Base-by-base conservation (phyloP, 495 filamentous ascomycete genomes). In the Melanomma pulvis-pyrius region DNA sequence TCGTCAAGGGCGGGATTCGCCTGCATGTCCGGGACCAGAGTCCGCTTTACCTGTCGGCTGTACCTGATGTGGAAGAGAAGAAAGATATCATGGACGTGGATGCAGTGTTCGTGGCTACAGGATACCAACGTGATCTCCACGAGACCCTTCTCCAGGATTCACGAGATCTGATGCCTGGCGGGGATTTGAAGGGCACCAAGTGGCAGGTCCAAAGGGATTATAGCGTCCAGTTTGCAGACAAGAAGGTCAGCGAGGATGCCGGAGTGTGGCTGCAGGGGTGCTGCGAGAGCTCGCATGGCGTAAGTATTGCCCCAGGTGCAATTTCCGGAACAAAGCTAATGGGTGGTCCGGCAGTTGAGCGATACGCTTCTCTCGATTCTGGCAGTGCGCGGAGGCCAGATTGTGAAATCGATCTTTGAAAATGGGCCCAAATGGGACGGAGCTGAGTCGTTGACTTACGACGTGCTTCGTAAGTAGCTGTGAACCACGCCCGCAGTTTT, bases 231-330 rank as follows among this genome's bases (percentile, higher is more conserved):
- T 89, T 93, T 68, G 81, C 86, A 25, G 78, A 81, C 8, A 84
- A 82, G 25, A 84, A 84, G 65, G 88, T 97, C 28, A 79, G 78
- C 48, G 62, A 74, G 6, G 80, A 87, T 15, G 83, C 85, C 8
- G 92, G 92, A 12, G 83, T 97, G 32, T 98, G 92, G 92, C 80
- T 98, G 65, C 94, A 97, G 77, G 94, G 94, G 1, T 97, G 92
- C 75, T 94, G 92, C 71, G 92, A 98, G 78, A 85, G 82, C 63
- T 96, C 91, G 28, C 94, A 97, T 74, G 94, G 94, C 36, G 89
- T 92, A 81, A 84, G 87, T 84, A 47, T 30, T 34, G 11, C 25
- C 15, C 25, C 28, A 55, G 22, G 8, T 17, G 56, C 47, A 56
- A 39, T 61, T 44, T 63, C 56, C 54, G 59, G n/a, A 47, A 24